phyloP scores from a whole-genome alignment of 805 yeast species.

The Sugiyamaella smithiae region DNA sequence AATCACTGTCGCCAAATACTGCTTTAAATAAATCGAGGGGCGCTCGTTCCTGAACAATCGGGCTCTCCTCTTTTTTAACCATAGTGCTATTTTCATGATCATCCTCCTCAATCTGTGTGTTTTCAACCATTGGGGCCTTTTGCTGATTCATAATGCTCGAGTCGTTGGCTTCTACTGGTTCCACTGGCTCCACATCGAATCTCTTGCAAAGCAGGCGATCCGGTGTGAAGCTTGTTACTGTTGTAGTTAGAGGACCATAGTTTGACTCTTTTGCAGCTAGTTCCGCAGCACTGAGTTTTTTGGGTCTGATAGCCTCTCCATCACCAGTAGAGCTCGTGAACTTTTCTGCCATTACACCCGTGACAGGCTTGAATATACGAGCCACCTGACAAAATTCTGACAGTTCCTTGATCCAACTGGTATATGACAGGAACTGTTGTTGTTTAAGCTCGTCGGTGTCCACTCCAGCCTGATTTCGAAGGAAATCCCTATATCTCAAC shows the following conservation, averaged over 20 bases:
- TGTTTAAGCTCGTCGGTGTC: neutral
- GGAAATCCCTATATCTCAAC: conserved; percentile 23
- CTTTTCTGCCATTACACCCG: conserved; percentile 27
- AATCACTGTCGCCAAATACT: conserved; percentile 25
- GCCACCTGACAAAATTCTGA: conserved; percentile 29
- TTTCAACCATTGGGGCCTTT: neutral
- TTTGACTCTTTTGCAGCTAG: conserved; percentile 24
- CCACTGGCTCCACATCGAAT: conserved; percentile 26
- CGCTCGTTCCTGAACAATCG: conserved; percentile 11
- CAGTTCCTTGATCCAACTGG: conserved; percentile 19
- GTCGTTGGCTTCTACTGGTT: no score
- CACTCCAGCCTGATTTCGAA: conserved; percentile 22
- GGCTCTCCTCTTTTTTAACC: neutral
- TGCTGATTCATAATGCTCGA: no score
- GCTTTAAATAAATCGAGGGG: conserved; percentile 24
- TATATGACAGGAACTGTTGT: conserved; percentile 3
- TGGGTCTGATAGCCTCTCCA: conserved; percentile 2
- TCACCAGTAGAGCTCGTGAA: conserved; percentile 21
- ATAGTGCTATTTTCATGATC: neutral
- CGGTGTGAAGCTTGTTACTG: conserved; percentile 22
- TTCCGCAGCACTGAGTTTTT: conserved; percentile 11
- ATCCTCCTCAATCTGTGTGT: neutral
- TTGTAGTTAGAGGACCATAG: conserved; percentile 28
- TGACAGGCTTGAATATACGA: conserved; percentile 25
- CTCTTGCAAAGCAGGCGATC: conserved; percentile 29